Base-by-base conservation (phyloP, 2,329 filamentous ascomycete species). In the Aspergillus latus region DNA sequence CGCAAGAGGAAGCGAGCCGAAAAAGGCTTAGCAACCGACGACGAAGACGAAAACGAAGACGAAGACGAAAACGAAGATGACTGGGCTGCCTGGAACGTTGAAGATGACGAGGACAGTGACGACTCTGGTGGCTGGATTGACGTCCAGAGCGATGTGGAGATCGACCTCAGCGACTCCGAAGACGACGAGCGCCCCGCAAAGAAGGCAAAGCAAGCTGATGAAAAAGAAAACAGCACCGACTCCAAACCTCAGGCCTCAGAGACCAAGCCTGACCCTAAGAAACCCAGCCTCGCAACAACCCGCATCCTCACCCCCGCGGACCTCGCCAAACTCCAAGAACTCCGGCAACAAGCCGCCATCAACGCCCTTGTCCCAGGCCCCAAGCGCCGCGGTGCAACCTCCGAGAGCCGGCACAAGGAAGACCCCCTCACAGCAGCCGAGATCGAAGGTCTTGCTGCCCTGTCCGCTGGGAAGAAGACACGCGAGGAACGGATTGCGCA, bases 241-340 rank as follows among this genome's bases (percentile, higher is more conserved):
- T 75, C 79, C 40, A 71, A 37, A 13, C 10, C 34, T 13, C 5
- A 74, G 43, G 64, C 63, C 29, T 57, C 56, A 5, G 62, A 65
- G 45, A 60, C 62, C 44, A 63, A 67, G 47, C 34, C 60, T 13
- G 59, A 61, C 62, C 58, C 59, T 4, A 62, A 64, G 29, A 63
- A 67, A 53, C 62, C 62, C 36, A 91, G 86, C 66, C 84, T 97
- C 43, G 92, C 92, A n/a, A 96, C 90, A 0, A 96, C 90, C 2
- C 88, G 90, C 48, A 95, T 99, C 62, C 86, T 99, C 59, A 99
- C 94, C 0, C 94, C 94, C 0, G 94, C 94, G 9, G 94, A 99
- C 74, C 83, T 97, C n/a, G 88, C 90, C 64, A 97, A 97, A 73
- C 87, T 99, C 16, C 86, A 90, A 59, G 93, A 97, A 74, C 86